A percentile compares a stretch with the other conserved stretches of the same genome.
These are phyloP conservation scores for Corymbia maculata DNA, from an alignment of 345 rosid genomes.

Conservation along the genomic window DNA sequence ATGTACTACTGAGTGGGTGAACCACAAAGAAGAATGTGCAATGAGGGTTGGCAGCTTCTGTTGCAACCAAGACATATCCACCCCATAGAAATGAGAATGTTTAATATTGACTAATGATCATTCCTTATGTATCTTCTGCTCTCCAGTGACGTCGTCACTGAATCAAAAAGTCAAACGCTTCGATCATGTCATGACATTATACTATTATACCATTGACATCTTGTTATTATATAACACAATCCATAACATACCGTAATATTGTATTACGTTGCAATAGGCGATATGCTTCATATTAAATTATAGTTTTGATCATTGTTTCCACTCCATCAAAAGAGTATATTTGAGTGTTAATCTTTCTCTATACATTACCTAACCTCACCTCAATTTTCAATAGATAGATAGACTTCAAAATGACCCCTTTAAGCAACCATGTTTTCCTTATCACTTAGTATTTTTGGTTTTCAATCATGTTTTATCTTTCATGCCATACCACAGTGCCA, in stretches of 20 bases:
- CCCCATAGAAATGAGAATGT: neutral
- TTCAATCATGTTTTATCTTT: neutral
- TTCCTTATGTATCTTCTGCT: neutral
- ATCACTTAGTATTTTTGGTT: neutral
- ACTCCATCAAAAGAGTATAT: neutral
- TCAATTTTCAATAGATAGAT: neutral
- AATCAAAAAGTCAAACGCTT: neutral
- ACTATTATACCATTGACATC: neutral
- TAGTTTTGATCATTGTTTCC: neutral
- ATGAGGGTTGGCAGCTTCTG: conserved; percentile 19
- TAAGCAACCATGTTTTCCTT: accelerated
- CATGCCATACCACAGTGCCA: accelerated
- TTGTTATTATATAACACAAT: accelerated
- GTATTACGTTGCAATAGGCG: neutral
- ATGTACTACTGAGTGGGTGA: conserved; percentile 9
- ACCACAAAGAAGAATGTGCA: neutral
- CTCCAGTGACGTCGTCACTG: neutral
- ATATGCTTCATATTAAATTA: neutral
- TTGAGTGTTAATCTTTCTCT: neutral
- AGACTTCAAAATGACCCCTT: neutral
- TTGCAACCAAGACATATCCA: conserved; percentile 19
- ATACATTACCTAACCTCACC: neutral
- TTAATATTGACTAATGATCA: neutral
- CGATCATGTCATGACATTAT: neutral
- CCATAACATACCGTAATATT: neutral